These are phyloP conservation scores for Cutaneotrichosporon sp. DNA, from an alignment of 1,284 basidiomycete species.

Conservation along the genomic window DNA sequence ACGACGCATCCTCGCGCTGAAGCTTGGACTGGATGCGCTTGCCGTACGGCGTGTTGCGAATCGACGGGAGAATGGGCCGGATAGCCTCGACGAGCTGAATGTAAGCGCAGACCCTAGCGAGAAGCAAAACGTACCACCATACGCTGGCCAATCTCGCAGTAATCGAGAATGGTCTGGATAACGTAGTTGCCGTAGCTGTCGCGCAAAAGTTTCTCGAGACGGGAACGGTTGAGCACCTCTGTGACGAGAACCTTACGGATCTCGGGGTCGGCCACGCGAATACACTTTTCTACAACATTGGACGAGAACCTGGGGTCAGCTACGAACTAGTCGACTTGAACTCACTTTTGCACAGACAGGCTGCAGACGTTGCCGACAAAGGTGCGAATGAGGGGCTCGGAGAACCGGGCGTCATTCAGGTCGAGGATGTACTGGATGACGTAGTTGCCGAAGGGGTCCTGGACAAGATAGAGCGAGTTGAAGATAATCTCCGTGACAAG, in stretches of 20 bases:
- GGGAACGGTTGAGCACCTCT: slow-evolving; percentile 89
- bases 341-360: slow-evolving; percentile 96
- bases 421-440: slow-evolving; percentile 85
- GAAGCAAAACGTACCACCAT: slow-evolving; percentile 54
- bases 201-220: slow-evolving; percentile 90
- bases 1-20: slow-evolving; percentile 78
- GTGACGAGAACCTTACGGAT: slow-evolving; percentile 94
- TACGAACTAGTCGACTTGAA: slow-evolving; percentile 65
- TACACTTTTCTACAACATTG: slow-evolving; percentile 64
- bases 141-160: slow-evolving; percentile 85
- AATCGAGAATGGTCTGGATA: slow-evolving; percentile 91
- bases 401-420: slow-evolving; percentile 96
- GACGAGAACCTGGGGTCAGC: slow-evolving; percentile 40
- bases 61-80: slow-evolving; percentile 90
- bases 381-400: slow-evolving; percentile 94
- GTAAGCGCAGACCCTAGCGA: slow-evolving; percentile 45
- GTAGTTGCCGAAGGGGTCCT: slow-evolving; percentile 85
- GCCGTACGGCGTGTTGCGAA: slow-evolving; percentile 95
- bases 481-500: slow-evolving; percentile 99
- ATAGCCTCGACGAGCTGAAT: slow-evolving; percentile 81
- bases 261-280: slow-evolving; percentile 92
- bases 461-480: slow-evolving; percentile 94
- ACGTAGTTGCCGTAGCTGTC: slow-evolving; percentile 95
- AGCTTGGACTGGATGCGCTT: slow-evolving; percentile 97
- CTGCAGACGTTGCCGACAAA: slow-evolving; percentile 98